phyloP scores from a whole-genome alignment of 2,329 filamentous ascomycete species.

The Aspergillaceae sp. region DNA sequence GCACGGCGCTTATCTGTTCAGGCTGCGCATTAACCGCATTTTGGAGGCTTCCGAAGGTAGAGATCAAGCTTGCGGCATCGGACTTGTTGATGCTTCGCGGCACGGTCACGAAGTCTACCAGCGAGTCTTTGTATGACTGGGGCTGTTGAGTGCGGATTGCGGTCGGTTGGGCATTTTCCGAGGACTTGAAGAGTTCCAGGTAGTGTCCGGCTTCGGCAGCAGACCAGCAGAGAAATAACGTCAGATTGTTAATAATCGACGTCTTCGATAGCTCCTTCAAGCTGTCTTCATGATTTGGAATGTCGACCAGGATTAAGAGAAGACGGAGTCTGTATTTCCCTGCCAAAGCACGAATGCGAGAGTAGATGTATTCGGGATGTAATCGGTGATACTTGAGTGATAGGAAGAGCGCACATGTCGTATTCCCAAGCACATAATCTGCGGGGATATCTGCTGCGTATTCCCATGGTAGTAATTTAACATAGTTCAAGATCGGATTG shows the following conservation, averaged over 20 bases:
- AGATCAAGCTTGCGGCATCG: conserved; percentile 81
- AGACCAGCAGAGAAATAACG: conserved; percentile 87
- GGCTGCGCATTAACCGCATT: conserved; percentile 79
- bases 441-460: conserved; percentile 85
- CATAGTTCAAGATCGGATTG: conserved; percentile 78
- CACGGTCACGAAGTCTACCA: conserved; percentile 87
- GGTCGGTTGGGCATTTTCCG: conserved; percentile 73
- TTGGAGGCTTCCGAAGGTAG: conserved; percentile 81
- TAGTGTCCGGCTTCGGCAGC: conserved; percentile 90
- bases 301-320: conserved; percentile 85
- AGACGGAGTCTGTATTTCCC: conserved; percentile 82
- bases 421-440: conserved; percentile 80
- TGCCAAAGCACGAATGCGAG: conserved; percentile 73
- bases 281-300: conserved; percentile 84
- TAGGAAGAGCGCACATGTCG: conserved; percentile 85
- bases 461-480: conserved; percentile 83
- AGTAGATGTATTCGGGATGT: conserved; percentile 97
- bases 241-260: conserved; percentile 84
- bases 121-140: conserved; percentile 71
- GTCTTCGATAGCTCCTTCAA: conserved; percentile 88
- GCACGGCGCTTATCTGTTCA: conserved; percentile 75
- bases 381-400: conserved; percentile 95
- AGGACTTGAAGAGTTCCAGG: conserved; percentile 88
- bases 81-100: conserved; percentile 89
- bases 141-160: conserved; percentile 81